These are phyloP conservation scores for Dendrobium catenatum DNA, from an alignment of 106 monocot genomes.

Conservation along the genomic window DNA sequence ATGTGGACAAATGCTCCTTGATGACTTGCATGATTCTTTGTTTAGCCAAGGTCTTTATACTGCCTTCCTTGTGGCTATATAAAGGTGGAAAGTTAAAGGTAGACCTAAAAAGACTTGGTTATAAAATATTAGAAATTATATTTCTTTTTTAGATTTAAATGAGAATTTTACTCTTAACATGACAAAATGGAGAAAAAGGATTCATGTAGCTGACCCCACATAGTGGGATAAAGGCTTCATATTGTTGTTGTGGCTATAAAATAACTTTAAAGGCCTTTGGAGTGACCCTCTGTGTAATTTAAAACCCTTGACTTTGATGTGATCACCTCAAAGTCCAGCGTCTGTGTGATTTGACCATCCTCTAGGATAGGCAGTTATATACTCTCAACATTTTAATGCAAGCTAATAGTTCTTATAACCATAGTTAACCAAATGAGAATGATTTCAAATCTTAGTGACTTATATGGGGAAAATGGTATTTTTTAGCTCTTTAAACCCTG, in stretches of 20 bases:
- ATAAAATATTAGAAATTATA: no score
- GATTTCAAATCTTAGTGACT: not conserved
- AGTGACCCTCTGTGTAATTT: not conserved
- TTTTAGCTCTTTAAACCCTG: not conserved
- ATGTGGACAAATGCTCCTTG: not conserved
- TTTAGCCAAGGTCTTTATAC: not conserved
- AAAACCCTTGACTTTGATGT: not conserved
- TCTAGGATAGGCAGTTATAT: not conserved
- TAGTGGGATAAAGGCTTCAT: no score
- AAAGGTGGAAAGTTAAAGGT: no score
- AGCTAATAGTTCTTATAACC: not conserved
- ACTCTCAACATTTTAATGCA: not conserved
- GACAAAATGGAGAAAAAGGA: no score
- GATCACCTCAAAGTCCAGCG: not conserved
- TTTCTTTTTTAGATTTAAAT: no score
- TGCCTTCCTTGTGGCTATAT: not conserved
- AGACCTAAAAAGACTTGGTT: no score
- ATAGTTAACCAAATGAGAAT: not conserved
- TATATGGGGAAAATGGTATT: not conserved
- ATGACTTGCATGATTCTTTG: not conserved
- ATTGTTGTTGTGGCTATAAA: not conserved
- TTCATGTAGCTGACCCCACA: no score
- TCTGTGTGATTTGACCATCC: not conserved
- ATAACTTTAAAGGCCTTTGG: not conserved
- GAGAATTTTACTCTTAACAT: no score